Evolutionary conservation across 768 basidiomycete genomes (phyloP).

Genomic region (Pisolithus tinctorius): DNA sequence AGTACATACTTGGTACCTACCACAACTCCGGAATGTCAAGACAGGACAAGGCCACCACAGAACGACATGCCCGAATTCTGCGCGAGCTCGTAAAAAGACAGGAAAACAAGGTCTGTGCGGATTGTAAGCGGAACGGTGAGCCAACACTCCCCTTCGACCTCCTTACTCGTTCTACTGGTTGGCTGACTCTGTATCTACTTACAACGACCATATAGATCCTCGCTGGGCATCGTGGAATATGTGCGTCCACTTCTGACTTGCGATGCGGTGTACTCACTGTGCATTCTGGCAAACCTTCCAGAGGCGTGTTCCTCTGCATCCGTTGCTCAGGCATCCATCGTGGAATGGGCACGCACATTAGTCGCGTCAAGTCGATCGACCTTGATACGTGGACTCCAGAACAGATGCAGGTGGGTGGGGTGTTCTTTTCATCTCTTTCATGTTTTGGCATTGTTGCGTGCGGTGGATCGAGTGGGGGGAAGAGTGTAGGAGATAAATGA

Average conservation of each 20-base stretch:
- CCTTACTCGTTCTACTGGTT: too few species aligned
- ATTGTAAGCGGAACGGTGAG: slow-evolving; percentile 94
- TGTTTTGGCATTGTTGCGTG: too few species aligned
- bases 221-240: slow-evolving; percentile 98
- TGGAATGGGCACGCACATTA: slow-evolving; percentile 97
- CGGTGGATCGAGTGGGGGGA: too few species aligned
- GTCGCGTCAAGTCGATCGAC: slow-evolving; percentile 95
- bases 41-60: slow-evolving; percentile 84
- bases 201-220: slow-evolving; percentile 55
- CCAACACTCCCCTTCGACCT: slow-evolving; percentile 4
- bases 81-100: slow-evolving; percentile 82
- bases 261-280: background rate
- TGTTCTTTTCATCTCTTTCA: background rate
- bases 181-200: background rate
- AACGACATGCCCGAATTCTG: slow-evolving; percentile 68
- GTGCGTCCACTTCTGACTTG: slow-evolving; percentile 35
- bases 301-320: slow-evolving; percentile 93
- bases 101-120: slow-evolving; percentile 92
- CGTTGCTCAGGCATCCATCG: slow-evolving; percentile 97
- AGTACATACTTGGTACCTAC: too few species aligned
- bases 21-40: slow-evolving; percentile 27
- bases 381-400: slow-evolving; percentile 97
- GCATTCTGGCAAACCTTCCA: slow-evolving; percentile 22
- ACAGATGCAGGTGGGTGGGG: slow-evolving; percentile 77
- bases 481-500: too few species aligned